Percentiles rank a stretch among this genome's conserved stretches.
These are phyloP conservation scores for Aspergillus candidus DNA, from an alignment of 2,329 filamentous ascomycete genomes.

Conservation along the genomic window DNA sequence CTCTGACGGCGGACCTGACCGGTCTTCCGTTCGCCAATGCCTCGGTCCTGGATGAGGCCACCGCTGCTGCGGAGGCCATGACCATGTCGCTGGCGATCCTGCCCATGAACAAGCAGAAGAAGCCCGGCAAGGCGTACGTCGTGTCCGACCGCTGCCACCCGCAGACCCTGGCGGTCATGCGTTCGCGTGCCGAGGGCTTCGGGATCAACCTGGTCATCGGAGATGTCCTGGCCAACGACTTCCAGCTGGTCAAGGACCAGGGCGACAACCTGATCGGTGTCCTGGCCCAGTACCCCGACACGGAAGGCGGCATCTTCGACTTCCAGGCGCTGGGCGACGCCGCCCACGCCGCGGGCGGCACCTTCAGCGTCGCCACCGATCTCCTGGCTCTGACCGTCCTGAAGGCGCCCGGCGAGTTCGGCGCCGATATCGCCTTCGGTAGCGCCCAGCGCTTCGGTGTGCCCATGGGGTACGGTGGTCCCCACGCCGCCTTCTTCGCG, in stretches of 20 bases:
- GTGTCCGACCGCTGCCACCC: conserved; percentile 78
- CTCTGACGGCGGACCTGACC: conserved; percentile 81
- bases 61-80: conserved; percentile 92
- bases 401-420: conserved; percentile 87
- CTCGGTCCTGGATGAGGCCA: conserved; percentile 83
- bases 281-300: conserved; percentile 92
- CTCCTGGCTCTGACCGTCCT: conserved; percentile 79
- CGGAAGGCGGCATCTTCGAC: conserved; percentile 70
- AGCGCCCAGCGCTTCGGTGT: conserved; percentile 89
- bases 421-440: conserved; percentile 90
- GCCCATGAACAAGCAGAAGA: conserved; percentile 64
- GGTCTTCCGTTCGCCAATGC: conserved; percentile 84
- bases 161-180: conserved; percentile 77
- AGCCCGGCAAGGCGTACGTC: conserved; percentile 70
- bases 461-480: conserved; percentile 84
- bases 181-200: conserved; percentile 84
- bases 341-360: conserved; percentile 70
- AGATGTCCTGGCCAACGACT: conserved; percentile 62
- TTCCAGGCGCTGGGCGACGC: conserved; percentile 67
- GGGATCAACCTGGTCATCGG: conserved; percentile 70
- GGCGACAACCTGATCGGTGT: conserved; percentile 82
- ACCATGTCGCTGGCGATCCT: conserved; percentile 79
- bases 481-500: conserved; percentile 95
- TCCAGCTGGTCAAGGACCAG: conserved; percentile 62
- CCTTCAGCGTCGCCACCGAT: conserved; percentile 84